Evolutionary conservation across 1,284 basidiomycete species (phyloP).

Genomic region (Pascua sp.): DNA sequence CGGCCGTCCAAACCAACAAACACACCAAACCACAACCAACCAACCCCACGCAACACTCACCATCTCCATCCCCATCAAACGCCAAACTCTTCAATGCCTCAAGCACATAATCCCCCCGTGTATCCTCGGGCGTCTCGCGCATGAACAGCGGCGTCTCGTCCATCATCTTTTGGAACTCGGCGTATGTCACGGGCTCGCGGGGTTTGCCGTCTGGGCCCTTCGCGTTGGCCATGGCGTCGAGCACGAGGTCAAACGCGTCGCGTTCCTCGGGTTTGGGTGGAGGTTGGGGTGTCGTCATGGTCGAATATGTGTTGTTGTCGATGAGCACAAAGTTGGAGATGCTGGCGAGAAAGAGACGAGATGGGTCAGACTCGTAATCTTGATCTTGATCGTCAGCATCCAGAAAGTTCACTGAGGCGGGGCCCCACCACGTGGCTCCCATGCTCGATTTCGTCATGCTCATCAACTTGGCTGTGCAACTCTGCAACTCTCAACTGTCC

Average conservation of each 20-base stretch:
- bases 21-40: neutral
- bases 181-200: slow-evolving; percentile 23
- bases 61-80: slow-evolving; percentile 88
- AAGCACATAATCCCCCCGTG: slow-evolving; percentile 63
- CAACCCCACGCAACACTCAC: slow-evolving; percentile 56
- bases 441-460: neutral
- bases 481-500: neutral
- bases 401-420: neutral
- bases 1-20: no score
- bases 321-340: neutral
- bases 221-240: slow-evolving; percentile 20
- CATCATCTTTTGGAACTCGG: slow-evolving; percentile 36
- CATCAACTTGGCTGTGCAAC: neutral
- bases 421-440: neutral
- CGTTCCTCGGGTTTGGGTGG: slow-evolving; percentile 5
- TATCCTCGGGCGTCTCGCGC: slow-evolving; percentile 71
- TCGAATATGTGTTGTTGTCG: neutral
- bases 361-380: neutral
- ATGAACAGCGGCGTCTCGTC: slow-evolving; percentile 76
- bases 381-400: neutral
- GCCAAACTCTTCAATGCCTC: slow-evolving; percentile 81
- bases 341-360: neutral
- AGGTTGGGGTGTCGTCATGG: neutral
- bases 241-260: slow-evolving; percentile 19
- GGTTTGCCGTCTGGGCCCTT: slow-evolving; percentile 6